phyloP scores from a whole-genome alignment of 2,329 filamentous ascomycete genomes.

The Claviceps purpurea region DNA sequence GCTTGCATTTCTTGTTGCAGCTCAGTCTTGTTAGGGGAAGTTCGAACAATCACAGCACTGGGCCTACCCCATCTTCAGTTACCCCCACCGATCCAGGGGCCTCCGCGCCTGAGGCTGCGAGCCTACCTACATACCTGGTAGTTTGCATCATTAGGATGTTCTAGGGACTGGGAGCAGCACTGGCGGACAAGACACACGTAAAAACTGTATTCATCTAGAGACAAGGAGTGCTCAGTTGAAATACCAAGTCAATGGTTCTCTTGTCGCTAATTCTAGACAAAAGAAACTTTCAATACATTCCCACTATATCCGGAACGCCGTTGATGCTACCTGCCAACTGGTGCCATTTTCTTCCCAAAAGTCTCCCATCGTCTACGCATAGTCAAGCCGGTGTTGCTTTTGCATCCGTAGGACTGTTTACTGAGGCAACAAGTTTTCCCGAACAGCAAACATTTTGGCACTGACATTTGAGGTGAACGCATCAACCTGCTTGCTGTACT shows the following conservation, averaged over 20 bases:
- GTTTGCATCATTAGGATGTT: too few relatives aligned
- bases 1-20: too few relatives aligned
- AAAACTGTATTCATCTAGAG: not conserved
- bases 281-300: conserved; percentile 22
- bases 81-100: too few relatives aligned
- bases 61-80: too few relatives aligned
- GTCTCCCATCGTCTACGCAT: conserved; percentile 6
- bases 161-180: not conserved
- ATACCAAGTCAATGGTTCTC: conserved; percentile 12
- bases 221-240: not conserved
- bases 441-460: conserved; percentile 96
- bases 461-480: conserved; percentile 85
- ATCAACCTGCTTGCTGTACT: conserved; percentile 95
- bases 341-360: conserved; percentile 15
- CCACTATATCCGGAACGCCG: conserved; percentile 27
- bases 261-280: conserved; percentile 22
- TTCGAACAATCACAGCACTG: too few relatives aligned
- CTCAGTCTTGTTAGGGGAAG: too few relatives aligned
- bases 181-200: not conserved
- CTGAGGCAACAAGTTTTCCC: conserved; percentile 53
- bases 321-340: conserved; percentile 26
- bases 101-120: too few relatives aligned
- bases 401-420: conserved; percentile 11
- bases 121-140: too few relatives aligned
- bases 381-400: not conserved